Base-by-base conservation (phyloP, 2,329 filamentous ascomycete genomes). In the Paecilomyces sp. region DNA sequence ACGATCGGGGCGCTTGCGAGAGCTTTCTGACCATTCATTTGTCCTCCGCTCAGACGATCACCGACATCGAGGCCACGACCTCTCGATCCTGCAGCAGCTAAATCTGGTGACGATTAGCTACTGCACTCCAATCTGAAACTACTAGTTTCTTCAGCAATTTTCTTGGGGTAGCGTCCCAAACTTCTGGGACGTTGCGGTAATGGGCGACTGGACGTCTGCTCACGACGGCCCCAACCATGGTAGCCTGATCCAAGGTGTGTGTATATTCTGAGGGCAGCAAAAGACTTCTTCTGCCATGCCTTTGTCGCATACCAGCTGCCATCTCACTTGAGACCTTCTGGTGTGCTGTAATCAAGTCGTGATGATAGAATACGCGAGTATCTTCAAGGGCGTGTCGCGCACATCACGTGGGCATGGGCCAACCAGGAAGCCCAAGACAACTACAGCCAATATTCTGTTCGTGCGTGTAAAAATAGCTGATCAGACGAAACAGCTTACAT, bases 1-100 rank as follows among this genome's bases (percentile, higher is more conserved):
- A 53, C 53, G 24, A 54, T 61, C 58, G 61, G 70, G 70, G 70
- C 70, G 71, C 70, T 71, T 62, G 59, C 52, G 56, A 57, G 62
- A 60, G 55, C 57, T 55, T 61, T 54, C 61, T 51, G 62, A 57
- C 70, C 69, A 72, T 69, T 71, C 60, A 55, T 60, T 63, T 24
- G 47, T 18, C 3, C 31, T 24, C 24, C 22, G 34, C 28, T 13
- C 41, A 47, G 41, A 11, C 41, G 41, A 47, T 47, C 41, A 18
- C 15, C 41, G 41, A 47, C 41, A 41, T 15, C 36, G 7, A 18
- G 15, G 15, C 15, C 36, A 8, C 31, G 18, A 47, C 15, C 18
- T 47, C 41, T 47, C n/a, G 41, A 47, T 18, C n/a, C n/a, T 47
- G 15, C 41, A 18, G 15, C 41, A 18, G 41, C n/a, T 18, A n/a